Conservation (phyloP, 2,329 filamentous ascomycete genomes). For the Hypoxylon sp. region DNA sequence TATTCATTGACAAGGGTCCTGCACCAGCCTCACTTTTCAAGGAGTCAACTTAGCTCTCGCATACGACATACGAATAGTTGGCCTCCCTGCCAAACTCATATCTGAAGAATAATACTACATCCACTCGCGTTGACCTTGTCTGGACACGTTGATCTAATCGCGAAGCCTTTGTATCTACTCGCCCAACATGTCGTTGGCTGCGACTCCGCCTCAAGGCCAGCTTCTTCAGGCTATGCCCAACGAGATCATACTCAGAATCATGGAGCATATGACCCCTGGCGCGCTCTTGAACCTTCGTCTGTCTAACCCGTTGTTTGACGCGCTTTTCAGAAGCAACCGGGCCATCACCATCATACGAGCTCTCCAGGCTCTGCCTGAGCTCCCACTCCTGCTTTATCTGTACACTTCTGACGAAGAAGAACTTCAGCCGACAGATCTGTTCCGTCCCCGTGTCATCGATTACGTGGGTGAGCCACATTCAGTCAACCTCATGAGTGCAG, state of each 20-base stretch:
- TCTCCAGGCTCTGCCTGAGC: constrained; percentile 59
- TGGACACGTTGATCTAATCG: background rate
- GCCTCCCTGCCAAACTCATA: background rate
- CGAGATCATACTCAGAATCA: constrained; percentile 66
- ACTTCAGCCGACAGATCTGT: constrained; percentile 46
- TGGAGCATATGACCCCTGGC: constrained; percentile 61
- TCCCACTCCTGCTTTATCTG: constrained; percentile 64
- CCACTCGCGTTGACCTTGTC: background rate
- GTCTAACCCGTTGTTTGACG: constrained; percentile 57
- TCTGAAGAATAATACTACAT: background rate
- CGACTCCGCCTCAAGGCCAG: background rate
- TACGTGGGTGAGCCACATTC: constrained; percentile 15
- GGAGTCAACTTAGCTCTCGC: background rate
- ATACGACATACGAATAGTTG: background rate
- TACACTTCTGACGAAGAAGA: constrained; percentile 60
- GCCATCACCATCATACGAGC: constrained; percentile 61
- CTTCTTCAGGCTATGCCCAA: constrained; percentile 55
- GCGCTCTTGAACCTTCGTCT: constrained; percentile 60
- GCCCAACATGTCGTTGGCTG: constrained; percentile 51
- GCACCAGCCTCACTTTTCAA: background rate
- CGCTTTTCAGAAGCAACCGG: constrained; percentile 61
- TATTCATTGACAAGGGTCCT: background rate
- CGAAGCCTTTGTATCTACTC: constrained; percentile 42
- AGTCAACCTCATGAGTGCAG: constrained; percentile 45
- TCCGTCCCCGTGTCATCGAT: constrained; percentile 49